Percentiles rank a stretch among this genome's conserved stretches.
Evolutionary conservation across 768 basidiomycete species (phyloP).

Genomic region (Tremella mesenterica): DNA sequence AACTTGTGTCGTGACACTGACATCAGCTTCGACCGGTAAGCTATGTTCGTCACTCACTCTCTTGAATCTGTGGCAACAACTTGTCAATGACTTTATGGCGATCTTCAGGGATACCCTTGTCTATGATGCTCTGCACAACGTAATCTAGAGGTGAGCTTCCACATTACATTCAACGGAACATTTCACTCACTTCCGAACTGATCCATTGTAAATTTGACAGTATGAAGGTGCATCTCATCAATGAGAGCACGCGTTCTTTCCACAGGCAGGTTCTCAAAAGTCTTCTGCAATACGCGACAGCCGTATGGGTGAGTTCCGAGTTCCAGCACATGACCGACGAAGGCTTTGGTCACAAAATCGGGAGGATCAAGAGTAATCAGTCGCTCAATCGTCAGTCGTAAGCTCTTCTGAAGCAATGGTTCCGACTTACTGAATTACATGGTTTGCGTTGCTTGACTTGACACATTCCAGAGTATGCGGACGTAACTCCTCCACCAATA

Average conservation of each 20-base stretch:
- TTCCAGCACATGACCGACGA: conserved; percentile 68
- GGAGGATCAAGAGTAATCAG: conserved; percentile 71
- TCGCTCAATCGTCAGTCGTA: conserved; percentile 53
- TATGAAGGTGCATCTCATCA: conserved; percentile 69
- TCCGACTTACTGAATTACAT: conserved; percentile 62
- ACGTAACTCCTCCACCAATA: conserved; percentile 69
- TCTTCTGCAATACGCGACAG: conserved; percentile 87
- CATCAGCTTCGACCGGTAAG: neutral
- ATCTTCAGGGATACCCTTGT: conserved; percentile 66
- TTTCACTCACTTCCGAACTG: conserved; percentile 57
- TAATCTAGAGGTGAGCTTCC: conserved; percentile 50
- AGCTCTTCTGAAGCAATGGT: conserved; percentile 9
- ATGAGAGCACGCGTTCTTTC: conserved; percentile 61
- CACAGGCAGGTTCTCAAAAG: conserved; percentile 72
- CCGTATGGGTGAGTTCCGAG: conserved; percentile 84
- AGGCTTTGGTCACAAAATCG: conserved; percentile 58
- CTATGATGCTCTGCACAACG: conserved; percentile 87
- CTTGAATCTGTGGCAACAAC: conserved; percentile 61
- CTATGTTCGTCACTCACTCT: neutral
- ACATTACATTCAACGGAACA: neutral
- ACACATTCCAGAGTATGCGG: conserved; percentile 74
- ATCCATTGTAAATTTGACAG: conserved; percentile 70
- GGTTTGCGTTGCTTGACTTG: conserved; percentile 86
- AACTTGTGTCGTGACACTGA: conserved; percentile 55
- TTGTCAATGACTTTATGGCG: conserved; percentile 57